Percentiles rank a stretch among this genome's conserved stretches.
Conservation (phyloP, 768 basidiomycete species). For the Psilocybe cubensis region DNA sequence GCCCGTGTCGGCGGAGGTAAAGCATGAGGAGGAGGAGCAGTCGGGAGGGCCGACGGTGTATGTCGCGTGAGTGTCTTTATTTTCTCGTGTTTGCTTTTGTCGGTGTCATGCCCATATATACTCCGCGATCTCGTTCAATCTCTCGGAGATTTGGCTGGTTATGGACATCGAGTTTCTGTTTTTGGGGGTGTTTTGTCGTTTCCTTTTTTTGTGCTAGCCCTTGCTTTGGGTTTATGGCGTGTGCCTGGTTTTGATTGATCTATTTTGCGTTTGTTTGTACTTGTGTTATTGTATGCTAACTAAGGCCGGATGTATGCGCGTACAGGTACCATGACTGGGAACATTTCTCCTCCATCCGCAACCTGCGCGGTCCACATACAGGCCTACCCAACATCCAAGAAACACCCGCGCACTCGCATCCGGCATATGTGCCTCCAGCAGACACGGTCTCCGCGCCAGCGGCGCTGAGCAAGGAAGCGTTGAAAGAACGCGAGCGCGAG, state of each 20-base stretch:
- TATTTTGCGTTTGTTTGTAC: background rate
- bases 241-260: background rate
- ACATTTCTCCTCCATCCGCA: slow-evolving; percentile 93
- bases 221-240: background rate
- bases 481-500: slow-evolving; percentile 28
- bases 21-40: slow-evolving; percentile 9
- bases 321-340: slow-evolving; percentile 91
- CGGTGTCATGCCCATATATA: no score
- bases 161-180: background rate
- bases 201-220: slow-evolving; percentile 4
- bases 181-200: background rate
- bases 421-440: background rate
- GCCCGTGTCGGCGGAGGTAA: background rate
- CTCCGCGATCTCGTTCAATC: no score
- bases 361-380: slow-evolving; percentile 79
- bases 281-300: background rate
- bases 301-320: no score
- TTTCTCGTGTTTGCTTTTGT: background rate
- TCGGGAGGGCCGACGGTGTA: slow-evolving; percentile 56
- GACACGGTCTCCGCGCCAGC: background rate
- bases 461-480: background rate
- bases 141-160: no score
- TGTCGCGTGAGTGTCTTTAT: slow-evolving; percentile 72
- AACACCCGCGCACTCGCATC: slow-evolving; percentile 22
- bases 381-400: slow-evolving; percentile 73